Conservation (phyloP, 768 basidiomycete genomes). For the Nidula microcarpa region DNA sequence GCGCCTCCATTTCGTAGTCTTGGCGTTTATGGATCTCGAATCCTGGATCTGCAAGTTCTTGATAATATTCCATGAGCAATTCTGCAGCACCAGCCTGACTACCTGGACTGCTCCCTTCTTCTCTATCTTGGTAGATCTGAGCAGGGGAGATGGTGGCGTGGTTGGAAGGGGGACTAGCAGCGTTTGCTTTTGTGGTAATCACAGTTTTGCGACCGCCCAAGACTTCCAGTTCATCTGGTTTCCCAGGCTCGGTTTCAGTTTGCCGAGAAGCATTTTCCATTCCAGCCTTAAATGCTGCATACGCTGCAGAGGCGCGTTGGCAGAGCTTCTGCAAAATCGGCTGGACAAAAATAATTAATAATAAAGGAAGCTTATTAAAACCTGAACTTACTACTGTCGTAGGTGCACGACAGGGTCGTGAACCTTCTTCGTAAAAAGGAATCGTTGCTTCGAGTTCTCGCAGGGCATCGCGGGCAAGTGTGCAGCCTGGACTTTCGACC, state of each 20-base stretch:
- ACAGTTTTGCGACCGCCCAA: constrained; percentile 33
- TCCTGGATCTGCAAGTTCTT: background rate
- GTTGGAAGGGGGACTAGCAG: constrained; percentile 20
- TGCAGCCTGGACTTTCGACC: constrained; percentile 41
- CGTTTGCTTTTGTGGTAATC: constrained; percentile 23
- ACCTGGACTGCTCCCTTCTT: constrained; percentile 16
- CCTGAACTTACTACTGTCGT: constrained; percentile 25
- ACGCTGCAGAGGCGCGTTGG: constrained; percentile 28
- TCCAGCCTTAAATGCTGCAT: constrained; percentile 21
- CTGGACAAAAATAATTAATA: constrained; percentile 14
- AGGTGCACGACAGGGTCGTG: constrained; percentile 30
- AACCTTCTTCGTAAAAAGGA: constrained; percentile 40
- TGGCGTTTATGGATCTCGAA: constrained; percentile 3
- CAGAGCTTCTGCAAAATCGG: constrained; percentile 32
- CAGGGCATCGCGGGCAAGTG: constrained; percentile 34
- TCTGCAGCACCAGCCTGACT: constrained; percentile 16
- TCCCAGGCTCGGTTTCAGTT: constrained; percentile 6
- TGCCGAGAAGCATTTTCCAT: constrained; percentile 2
- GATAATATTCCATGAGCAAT: constrained; percentile 19
- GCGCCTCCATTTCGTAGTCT: background rate
- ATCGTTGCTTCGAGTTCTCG: constrained; percentile 31
- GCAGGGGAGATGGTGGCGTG: constrained; percentile 13
- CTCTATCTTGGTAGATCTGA: constrained; percentile 8
- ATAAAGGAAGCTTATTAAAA: constrained; percentile 1
- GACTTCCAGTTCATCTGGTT: constrained; percentile 32